phyloP scores from a whole-genome alignment of 2,329 filamentous ascomycete genomes.

The Amauroascus niger region DNA sequence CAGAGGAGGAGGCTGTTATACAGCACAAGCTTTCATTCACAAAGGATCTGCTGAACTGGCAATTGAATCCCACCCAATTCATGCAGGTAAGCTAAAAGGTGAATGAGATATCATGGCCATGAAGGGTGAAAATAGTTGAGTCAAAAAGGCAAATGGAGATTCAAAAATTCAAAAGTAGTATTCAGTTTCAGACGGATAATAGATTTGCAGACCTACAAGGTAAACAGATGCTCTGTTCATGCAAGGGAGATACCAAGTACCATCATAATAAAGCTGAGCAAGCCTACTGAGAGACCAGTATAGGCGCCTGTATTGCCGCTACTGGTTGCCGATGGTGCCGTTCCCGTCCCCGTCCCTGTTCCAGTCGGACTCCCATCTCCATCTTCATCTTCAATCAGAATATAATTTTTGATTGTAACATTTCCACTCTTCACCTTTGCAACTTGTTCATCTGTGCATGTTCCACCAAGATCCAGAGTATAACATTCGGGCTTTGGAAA shows the following conservation, averaged over 20 bases:
- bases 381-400: slow-evolving; percentile 29
- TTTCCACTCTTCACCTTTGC: slow-evolving; percentile 37
- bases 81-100: too few relatives aligned
- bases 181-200: not conserved
- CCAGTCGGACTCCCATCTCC: not conserved
- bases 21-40: not conserved
- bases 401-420: slow-evolving; percentile 40
- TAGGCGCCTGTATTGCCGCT: not conserved
- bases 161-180: not conserved
- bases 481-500: slow-evolving; percentile 38
- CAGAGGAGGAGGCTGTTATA: too few relatives aligned
- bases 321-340: not conserved
- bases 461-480: slow-evolving; percentile 29
- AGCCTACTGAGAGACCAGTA: not conserved
- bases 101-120: too few relatives aligned
- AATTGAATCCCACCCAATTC: not conserved
- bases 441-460: slow-evolving; percentile 40
- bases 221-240: not conserved
- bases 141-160: not conserved
- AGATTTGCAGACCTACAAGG: too few relatives aligned
- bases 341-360: not conserved
- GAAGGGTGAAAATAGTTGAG: not conserved
- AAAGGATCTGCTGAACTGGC: too few relatives aligned
- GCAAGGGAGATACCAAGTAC: not conserved
- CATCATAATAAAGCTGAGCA: not conserved